Percentiles rank a stretch among this genome's conserved stretches.
Conservation (phyloP, 139 green algal species). For the Micractinium sp. region DNA sequence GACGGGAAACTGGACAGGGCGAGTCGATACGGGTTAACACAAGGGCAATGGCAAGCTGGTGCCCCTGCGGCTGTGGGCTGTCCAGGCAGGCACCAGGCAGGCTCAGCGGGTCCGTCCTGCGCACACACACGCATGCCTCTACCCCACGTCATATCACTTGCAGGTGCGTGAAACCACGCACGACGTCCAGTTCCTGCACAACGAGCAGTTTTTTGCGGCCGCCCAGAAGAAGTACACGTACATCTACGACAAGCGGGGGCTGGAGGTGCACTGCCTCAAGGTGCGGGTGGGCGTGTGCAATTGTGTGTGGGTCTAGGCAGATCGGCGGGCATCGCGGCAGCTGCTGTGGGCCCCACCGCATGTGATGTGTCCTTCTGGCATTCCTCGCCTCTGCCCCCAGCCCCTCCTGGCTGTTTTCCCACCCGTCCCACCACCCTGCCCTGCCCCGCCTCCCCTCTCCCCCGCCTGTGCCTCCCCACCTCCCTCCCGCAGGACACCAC, state of each 20-base stretch:
- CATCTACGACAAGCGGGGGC: constrained; percentile 97
- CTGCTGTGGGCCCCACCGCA: neutral
- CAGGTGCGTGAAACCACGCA: constrained; percentile 90
- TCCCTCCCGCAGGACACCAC: constrained; percentile 58
- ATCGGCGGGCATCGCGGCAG: no score
- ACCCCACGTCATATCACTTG: neutral
- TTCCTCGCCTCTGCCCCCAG: neutral
- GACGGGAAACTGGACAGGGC: no score
- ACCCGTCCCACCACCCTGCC: neutral
- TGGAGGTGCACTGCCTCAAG: constrained; percentile 97
- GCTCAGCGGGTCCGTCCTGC: neutral
- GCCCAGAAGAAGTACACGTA: constrained; percentile 96
- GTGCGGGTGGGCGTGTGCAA: no score
- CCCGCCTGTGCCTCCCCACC: neutral
- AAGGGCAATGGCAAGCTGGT: neutral
- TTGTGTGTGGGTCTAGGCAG: no score
- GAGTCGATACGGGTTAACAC: no score
- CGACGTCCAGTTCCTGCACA: constrained; percentile 95
- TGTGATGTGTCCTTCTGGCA: neutral
- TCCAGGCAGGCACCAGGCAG: neutral
- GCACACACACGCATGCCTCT: neutral
- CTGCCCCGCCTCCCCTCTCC: neutral
- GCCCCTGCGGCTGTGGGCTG: neutral
- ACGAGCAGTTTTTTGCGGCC: constrained; percentile 94
- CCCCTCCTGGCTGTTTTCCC: neutral